Evolutionary conservation across 1,139 yeast genomes (phyloP), one percentile per base, ranked within the genome.

Genomic region (Sporopachydermia cereana): DNA sequence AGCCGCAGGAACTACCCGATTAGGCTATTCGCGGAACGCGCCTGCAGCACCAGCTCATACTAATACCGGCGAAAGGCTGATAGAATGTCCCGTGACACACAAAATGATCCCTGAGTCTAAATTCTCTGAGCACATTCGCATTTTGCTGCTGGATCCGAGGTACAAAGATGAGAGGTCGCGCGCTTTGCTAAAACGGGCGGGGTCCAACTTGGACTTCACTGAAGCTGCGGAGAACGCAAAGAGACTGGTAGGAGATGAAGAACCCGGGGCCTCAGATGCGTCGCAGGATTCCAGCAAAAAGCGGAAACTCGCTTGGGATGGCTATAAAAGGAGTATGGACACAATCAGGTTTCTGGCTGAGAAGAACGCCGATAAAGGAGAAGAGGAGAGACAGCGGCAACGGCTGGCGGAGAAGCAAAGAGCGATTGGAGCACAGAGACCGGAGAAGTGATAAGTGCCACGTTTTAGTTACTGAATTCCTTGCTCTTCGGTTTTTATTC

Each of bases 141-240:
- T 78, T n/a, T 65, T 84, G 47, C 66, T 85, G 43, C 65, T 91
- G 45, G 95, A 89, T 60, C 95, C 96, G 2, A 69, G 76, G 51
- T 85, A 84, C 64, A 72, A 78, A 52, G 77, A 77, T 50, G 89
- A 85, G 58, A 80, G 77, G 55, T 76, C 74, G 25, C 72, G 74
- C 48, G 70, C 68, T 16, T 77, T 82, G 51, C 67, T 72, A 27
- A 84, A 86, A 54, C 72, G 73, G 54, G 65, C 74, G 36, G 67
- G 76, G 25, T 71, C 86, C 3, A 84, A 84, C 54, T 62, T 86
- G 48, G 73, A 79, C 3, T 72, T 79, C 1, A 77, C 76, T 45
- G 84, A 84, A 51, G 93, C 83, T 1, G 82, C 79, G 50, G 79
- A 73, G 44, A 89, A 89, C 56, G 76, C 88, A 45, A 82, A 83